Conservation (phyloP, 768 basidiomycete species). For the Psilocybe cubensis region DNA sequence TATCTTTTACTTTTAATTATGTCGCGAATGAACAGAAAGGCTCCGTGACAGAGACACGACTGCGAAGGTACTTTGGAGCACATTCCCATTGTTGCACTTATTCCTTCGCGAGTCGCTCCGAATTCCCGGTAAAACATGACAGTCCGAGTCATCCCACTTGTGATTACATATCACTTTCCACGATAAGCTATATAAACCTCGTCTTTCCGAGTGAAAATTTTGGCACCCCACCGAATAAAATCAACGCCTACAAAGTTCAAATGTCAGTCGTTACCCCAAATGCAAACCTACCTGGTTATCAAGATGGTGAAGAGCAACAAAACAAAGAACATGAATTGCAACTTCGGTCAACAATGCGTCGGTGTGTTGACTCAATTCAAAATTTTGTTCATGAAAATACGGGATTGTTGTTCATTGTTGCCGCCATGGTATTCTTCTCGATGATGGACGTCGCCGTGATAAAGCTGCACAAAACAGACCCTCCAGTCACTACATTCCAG, state of each 20-base stretch:
- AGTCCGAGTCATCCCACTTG: background rate
- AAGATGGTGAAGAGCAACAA: background rate
- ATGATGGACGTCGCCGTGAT: slow-evolving; percentile 66
- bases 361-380: background rate
- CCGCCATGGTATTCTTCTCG: slow-evolving; percentile 59
- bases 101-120: no score
- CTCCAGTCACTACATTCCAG: slow-evolving; percentile 59
- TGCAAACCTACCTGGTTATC: background rate
- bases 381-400: slow-evolving; percentile 39
- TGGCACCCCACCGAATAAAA: background rate
- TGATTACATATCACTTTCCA: background rate
- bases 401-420: slow-evolving; percentile 60
- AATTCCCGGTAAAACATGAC: background rate
- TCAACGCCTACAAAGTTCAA: background rate
- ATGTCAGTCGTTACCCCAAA: background rate
- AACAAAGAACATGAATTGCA: background rate
- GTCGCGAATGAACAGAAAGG: no score
- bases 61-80: background rate
- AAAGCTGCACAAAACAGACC: slow-evolving; percentile 54
- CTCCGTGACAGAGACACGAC: no score
- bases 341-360: background rate
- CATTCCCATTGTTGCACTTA: background rate
- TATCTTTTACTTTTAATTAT: no score
- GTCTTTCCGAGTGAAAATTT: background rate
- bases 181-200: background rate